A percentile compares a stretch with the other conserved stretches of the same genome.
These are phyloP conservation scores for Aspergillus quadricinctus DNA, from an alignment of 2,329 filamentous ascomycete genomes.

Conservation along the genomic window DNA sequence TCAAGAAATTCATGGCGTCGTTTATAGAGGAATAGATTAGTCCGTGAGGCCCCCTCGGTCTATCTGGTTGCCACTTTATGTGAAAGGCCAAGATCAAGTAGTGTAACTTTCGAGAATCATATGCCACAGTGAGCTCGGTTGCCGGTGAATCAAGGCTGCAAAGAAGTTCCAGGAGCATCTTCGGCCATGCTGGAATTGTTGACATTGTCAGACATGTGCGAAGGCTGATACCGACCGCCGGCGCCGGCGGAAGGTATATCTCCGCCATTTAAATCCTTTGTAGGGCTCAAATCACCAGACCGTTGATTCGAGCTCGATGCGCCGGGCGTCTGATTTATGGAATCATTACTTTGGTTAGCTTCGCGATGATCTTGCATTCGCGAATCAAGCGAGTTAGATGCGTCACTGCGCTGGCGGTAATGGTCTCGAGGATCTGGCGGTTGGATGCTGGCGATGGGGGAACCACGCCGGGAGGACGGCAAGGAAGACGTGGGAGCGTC, in stretches of 20 bases:
- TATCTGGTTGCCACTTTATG: not conserved
- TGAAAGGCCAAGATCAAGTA: not conserved
- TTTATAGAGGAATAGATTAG: not conserved
- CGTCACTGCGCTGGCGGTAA: slow-evolving; percentile 8
- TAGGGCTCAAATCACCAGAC: not conserved
- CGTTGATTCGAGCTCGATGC: not conserved
- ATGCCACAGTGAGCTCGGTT: not conserved
- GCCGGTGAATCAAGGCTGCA: not conserved
- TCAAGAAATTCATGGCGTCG: not conserved
- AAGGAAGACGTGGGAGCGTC: slow-evolving; percentile 21
- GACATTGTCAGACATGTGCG: not conserved
- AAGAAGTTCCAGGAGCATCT: not conserved
- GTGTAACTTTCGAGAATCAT: not conserved
- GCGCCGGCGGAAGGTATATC: not conserved
- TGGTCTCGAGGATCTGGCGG: not conserved
- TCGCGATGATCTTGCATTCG: not conserved
- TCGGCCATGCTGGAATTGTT: not conserved
- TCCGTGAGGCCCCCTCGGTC: not conserved
- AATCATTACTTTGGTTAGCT: not conserved
- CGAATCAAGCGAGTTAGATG: slow-evolving; percentile 3
- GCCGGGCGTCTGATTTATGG: not conserved
- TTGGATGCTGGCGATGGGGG: slow-evolving; percentile 30
- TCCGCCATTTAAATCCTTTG: not conserved
- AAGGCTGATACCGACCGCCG: not conserved
- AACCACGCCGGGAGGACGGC: slow-evolving; percentile 8